Conservation (phyloP, 1,139 yeast genomes). For the Ashbya aceris region DNA sequence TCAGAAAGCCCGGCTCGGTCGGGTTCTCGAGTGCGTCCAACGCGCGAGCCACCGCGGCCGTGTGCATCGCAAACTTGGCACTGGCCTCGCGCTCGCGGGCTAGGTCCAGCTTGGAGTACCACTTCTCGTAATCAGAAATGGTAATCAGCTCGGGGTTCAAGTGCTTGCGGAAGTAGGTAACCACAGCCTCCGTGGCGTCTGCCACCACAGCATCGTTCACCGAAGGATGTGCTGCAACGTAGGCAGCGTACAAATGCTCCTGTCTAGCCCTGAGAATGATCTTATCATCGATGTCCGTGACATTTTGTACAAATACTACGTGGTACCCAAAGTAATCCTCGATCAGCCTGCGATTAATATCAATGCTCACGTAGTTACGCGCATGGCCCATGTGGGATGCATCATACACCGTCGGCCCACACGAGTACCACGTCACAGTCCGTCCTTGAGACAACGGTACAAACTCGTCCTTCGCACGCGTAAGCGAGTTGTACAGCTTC, state of each 20-base stretch:
- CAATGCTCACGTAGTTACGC: constrained; percentile 88
- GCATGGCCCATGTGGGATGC: constrained; percentile 99
- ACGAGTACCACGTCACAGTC: constrained; percentile 86
- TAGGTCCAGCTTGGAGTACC: constrained; percentile 45
- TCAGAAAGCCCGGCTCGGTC: constrained; percentile 36
- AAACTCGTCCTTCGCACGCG: constrained; percentile 71
- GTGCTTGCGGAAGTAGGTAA: constrained; percentile 46
- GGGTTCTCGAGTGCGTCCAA: constrained; percentile 33
- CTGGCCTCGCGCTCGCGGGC: constrained; percentile 42
- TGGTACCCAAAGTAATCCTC: constrained; percentile 88
- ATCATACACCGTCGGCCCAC: constrained; percentile 99
- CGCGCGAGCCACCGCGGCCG: constrained; percentile 55
- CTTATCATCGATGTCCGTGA: constrained; percentile 95
- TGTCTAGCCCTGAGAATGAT: constrained; percentile 93
- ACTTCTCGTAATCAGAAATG: constrained; percentile 37
- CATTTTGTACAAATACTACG: constrained; percentile 83
- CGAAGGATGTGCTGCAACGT: constrained; percentile 28
- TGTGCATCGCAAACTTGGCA: constrained; percentile 83
- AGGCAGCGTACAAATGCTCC: constrained; percentile 62
- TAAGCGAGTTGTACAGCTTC: constrained; percentile 69
- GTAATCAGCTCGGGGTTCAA: constrained; percentile 38
- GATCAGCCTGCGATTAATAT: constrained; percentile 79
- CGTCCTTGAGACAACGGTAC: constrained; percentile 48
- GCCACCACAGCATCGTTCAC: constrained; percentile 28
- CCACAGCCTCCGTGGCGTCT: constrained; percentile 38